Evolutionary conservation across 208 protist species (phyloP).

Genomic region (Kentomonas sorsogonicus): DNA sequence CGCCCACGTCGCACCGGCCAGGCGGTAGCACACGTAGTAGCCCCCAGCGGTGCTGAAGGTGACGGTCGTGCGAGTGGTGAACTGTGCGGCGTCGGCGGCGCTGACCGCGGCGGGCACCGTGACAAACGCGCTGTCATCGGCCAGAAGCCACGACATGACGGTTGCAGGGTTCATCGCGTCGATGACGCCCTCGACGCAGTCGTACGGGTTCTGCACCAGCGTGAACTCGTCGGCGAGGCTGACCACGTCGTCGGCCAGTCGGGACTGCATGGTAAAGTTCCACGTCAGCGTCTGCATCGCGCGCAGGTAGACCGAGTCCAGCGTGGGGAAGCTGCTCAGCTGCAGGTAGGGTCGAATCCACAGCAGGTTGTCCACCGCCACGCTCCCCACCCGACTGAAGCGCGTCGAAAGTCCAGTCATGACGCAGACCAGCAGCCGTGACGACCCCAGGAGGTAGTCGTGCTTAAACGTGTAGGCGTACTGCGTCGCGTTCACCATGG

Average conservation of each 20-base stretch:
- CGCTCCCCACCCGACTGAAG: constrained; percentile 31
- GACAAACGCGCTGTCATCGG: constrained; percentile 62
- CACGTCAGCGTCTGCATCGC: constrained; percentile 63
- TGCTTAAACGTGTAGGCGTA: constrained; percentile 77
- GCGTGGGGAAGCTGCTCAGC: constrained; percentile 53
- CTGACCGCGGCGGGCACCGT: constrained; percentile 49
- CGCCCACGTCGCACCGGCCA: constrained; percentile 71
- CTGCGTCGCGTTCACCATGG: constrained; percentile 16
- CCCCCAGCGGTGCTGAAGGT: constrained; percentile 40
- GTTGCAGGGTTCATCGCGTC: constrained; percentile 20
- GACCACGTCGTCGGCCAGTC: constrained; percentile 52
- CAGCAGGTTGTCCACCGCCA: constrained; percentile 34
- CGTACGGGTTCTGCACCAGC: constrained; percentile 44
- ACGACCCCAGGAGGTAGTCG: constrained; percentile 48
- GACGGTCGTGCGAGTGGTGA: constrained; percentile 22
- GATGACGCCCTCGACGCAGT: constrained; percentile 73
- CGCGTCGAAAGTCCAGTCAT: constrained; percentile 35
- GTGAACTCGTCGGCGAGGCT: constrained; percentile 45
- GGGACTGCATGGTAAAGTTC: constrained; percentile 56
- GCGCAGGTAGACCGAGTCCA: constrained; percentile 30
- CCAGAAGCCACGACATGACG: constrained; percentile 47
- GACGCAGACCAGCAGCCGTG: constrained; percentile 71
- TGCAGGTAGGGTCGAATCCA: constrained; percentile 70
- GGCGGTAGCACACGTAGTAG: constrained; percentile 72
- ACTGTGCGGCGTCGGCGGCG: constrained; percentile 18